These are phyloP conservation scores for Vigna nakashimae DNA, from an alignment of 306 rosid genomes.

Conservation along the genomic window DNA sequence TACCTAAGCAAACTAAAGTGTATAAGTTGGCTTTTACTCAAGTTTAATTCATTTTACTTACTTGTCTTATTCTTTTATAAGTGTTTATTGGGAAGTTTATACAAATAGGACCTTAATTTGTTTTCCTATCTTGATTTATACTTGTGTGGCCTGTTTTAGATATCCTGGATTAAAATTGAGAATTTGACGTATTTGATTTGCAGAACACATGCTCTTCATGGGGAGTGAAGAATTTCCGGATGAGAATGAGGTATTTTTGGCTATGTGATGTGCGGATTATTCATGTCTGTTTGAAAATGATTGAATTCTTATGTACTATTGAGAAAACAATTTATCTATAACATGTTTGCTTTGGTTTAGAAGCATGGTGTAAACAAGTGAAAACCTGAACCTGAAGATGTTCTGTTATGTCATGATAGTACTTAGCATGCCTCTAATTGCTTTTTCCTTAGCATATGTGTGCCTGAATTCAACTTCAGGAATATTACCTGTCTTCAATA, in stretches of 20 bases:
- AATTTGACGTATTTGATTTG: conserved; percentile 43
- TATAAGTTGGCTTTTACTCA: background rate
- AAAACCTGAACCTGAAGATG: conserved; percentile 35
- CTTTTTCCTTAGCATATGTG: background rate
- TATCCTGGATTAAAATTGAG: background rate
- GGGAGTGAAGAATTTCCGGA: conserved; percentile 94
- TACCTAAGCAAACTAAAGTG: background rate
- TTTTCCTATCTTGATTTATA: background rate
- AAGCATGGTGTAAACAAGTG: conserved; percentile 25
- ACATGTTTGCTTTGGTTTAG: conserved; percentile 16
- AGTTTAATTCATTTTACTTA: background rate
- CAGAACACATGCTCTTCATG: conserved; percentile 99
- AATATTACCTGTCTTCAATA: conserved; percentile 4
- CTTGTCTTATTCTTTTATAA: background rate
- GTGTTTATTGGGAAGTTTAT: background rate
- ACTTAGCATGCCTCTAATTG: conserved; percentile 2
- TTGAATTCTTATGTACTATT: background rate
- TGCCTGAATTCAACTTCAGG: conserved; percentile 19
- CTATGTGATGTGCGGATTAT: conserved; percentile 21
- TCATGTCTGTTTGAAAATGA: conserved; percentile 17
- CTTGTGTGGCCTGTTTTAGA: background rate
- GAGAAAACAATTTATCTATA: conserved; percentile 23
- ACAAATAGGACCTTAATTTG: background rate
- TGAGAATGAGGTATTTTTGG: conserved; percentile 89
- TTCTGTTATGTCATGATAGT: conserved; percentile 3